Evolutionary conservation across 805 yeast species (phyloP).

Genomic region (Pichia membranifaciens): DNA sequence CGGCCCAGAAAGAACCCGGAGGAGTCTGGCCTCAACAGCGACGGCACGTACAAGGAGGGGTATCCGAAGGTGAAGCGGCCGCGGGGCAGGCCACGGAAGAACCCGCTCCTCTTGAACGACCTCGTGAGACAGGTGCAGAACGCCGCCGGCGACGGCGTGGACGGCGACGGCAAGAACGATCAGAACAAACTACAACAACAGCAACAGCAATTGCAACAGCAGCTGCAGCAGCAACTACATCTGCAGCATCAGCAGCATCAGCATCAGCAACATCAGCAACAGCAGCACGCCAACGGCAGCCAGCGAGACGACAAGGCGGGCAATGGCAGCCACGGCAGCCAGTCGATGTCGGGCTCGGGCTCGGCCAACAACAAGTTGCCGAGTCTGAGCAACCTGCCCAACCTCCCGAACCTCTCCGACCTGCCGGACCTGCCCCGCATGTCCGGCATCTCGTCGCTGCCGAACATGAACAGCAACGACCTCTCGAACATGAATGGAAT

Average conservation of each 20-base stretch:
- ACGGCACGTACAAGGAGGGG: not conserved
- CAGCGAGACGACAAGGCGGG: not conserved
- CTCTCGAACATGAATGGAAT: not conserved
- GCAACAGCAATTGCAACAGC: no score
- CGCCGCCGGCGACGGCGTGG: not conserved
- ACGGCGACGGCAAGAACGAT: not conserved
- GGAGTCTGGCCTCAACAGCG: not conserved
- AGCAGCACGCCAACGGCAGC: no score
- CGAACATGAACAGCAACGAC: not conserved
- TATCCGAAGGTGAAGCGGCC: slow-evolving; percentile 1
- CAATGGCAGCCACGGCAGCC: not conserved
- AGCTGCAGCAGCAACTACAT: not conserved
- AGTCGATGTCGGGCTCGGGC: no score
- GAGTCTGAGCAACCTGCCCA: slow-evolving; percentile 2
- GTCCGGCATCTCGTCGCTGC: not conserved
- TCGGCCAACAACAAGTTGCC: slow-evolving; percentile 2
- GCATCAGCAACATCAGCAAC: no score
- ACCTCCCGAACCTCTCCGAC: slow-evolving; percentile 1
- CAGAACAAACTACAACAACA: not conserved
- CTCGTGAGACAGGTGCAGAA: not conserved
- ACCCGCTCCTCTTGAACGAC: not conserved
- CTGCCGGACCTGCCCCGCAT: slow-evolving; percentile 3
- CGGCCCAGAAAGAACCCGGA: slow-evolving; percentile 9
- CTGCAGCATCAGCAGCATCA: not conserved
- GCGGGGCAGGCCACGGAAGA: slow-evolving; percentile 10